Percentiles rank a stretch among this genome's conserved stretches.
phyloP scores from a whole-genome alignment of 305 asterid genomes.

The Ilex paraguariensis region DNA sequence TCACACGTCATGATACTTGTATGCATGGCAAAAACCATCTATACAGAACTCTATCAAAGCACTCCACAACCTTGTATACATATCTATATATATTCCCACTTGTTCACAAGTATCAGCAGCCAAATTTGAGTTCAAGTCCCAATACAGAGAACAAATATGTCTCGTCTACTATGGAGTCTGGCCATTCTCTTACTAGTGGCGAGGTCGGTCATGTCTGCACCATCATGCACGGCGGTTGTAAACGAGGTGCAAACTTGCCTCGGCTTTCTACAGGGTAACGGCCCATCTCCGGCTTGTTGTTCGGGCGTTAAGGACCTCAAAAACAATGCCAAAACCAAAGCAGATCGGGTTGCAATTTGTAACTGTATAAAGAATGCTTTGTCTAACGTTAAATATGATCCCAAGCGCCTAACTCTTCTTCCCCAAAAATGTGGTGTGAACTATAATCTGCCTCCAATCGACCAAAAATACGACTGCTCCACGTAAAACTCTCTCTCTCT shows the following conservation, averaged over 20 bases:
- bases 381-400: conserved; percentile 11
- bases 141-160: too few species aligned
- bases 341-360: conserved; percentile 18
- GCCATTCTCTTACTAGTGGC: conserved; percentile 6
- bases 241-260: conserved; percentile 14
- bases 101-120: too few species aligned
- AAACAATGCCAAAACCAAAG: conserved; percentile 7
- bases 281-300: conserved; percentile 15
- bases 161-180: too few species aligned
- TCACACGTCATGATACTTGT: too few species aligned
- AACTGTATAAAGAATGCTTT: conserved; percentile 19
- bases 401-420: conserved; percentile 16
- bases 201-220: conserved; percentile 8
- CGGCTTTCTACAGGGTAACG: conserved; percentile 18
- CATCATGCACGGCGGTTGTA: conserved; percentile 16
- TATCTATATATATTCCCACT: too few species aligned
- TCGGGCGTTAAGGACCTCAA: conserved; percentile 15
- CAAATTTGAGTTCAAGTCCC: too few species aligned
- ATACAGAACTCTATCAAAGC: too few species aligned
- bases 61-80: too few species aligned
- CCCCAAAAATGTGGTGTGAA: conserved; percentile 21
- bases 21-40: too few species aligned
- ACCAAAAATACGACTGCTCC: conserved; percentile 20
- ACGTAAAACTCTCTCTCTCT: conserved; percentile 10
- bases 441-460: conserved; percentile 17